Conservation (phyloP, 2,329 filamentous ascomycete genomes). For the Drechslerella dactyloides region DNA sequence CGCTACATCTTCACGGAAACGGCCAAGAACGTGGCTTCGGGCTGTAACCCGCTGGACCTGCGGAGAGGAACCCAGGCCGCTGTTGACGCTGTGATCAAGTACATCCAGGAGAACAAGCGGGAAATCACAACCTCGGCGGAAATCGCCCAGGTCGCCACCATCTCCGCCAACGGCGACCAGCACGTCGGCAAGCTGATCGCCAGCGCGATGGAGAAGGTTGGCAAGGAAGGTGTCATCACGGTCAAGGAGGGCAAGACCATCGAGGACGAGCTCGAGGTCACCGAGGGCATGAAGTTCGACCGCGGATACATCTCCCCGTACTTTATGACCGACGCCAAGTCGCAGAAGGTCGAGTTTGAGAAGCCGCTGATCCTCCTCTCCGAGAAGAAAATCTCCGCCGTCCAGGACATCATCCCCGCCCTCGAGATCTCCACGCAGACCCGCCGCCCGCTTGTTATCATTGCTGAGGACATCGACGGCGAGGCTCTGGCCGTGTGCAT, state of each 20-base stretch:
- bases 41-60: slow-evolving; percentile 99
- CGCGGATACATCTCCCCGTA: slow-evolving; percentile 97
- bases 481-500: slow-evolving; percentile 99
- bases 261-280: slow-evolving; percentile 96
- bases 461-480: slow-evolving; percentile 98
- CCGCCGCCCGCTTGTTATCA: slow-evolving; percentile 94
- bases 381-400: slow-evolving; percentile 99
- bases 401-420: slow-evolving; percentile 97
- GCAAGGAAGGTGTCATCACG: slow-evolving; percentile 99
- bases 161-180: slow-evolving; percentile 94
- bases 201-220: slow-evolving; percentile 99
- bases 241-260: slow-evolving; percentile 99
- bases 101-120: slow-evolving; percentile 92
- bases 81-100: slow-evolving; percentile 92
- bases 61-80: slow-evolving; percentile 95
- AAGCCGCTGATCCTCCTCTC: slow-evolving; percentile 98
- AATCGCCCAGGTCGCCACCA: slow-evolving; percentile 97
- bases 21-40: slow-evolving; percentile 98
- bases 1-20: slow-evolving; percentile 99
- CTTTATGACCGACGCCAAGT: slow-evolving; percentile 99
- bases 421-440: slow-evolving; percentile 96
- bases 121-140: slow-evolving; percentile 97
- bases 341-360: slow-evolving; percentile 99
- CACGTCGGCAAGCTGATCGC: slow-evolving; percentile 96
- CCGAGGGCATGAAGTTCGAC: slow-evolving; percentile 99